Conservation (phyloP, 1,139 yeast species). For the Kurtzmaniella quercitrusa region DNA sequence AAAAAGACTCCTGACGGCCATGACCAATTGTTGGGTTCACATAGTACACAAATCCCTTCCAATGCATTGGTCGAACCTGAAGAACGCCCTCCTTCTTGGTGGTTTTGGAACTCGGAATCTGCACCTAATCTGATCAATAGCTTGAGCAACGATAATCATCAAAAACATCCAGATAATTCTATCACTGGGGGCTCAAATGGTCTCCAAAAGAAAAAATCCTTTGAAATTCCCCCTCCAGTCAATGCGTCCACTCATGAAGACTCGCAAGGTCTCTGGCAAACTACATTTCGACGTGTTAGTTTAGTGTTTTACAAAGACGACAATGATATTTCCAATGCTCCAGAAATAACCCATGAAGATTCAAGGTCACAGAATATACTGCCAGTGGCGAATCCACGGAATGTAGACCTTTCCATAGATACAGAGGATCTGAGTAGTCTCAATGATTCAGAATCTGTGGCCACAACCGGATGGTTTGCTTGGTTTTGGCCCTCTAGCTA, state of each 20-base stretch:
- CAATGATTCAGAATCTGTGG: background rate
- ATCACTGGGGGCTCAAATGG: no score
- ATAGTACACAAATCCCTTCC: no score
- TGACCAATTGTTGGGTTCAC: no score
- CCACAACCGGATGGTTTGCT: background rate
- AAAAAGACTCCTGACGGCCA: no score
- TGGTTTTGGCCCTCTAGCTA: background rate
- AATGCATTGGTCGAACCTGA: no score
- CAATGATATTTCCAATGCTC: background rate
- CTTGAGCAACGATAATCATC: background rate
- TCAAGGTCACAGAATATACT: background rate
- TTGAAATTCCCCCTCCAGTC: background rate
- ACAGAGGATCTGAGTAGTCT: background rate
- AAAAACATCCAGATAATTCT: no score
- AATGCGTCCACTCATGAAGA: background rate
- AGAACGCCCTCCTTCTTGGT: background rate
- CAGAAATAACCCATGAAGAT: background rate
- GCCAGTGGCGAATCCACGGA: background rate
- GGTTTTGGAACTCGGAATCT: constrained; percentile 1
- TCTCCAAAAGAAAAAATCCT: background rate
- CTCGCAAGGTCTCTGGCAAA: background rate
- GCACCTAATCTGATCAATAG: background rate
- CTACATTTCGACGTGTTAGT: background rate
- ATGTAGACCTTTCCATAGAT: background rate
- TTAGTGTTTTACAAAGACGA: constrained; percentile 1